Evolutionary conservation across 2,329 filamentous ascomycete species (phyloP).

Genomic region (Neofusicoccum kwambonambiense): DNA sequence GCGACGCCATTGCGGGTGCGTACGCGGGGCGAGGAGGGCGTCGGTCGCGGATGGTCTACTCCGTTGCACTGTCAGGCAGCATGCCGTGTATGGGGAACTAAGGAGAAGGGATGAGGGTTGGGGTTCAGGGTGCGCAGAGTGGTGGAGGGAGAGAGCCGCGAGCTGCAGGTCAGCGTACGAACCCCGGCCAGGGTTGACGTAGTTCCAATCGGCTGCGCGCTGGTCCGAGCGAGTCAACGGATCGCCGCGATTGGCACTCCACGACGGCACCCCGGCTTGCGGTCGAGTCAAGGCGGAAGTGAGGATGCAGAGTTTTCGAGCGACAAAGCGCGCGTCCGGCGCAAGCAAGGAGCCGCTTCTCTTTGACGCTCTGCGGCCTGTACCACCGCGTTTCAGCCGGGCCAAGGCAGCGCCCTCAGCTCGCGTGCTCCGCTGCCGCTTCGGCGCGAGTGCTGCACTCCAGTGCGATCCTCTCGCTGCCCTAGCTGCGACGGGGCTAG

Average conservation of each 20-base stretch:
- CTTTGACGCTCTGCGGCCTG: background rate
- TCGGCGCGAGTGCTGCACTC: background rate
- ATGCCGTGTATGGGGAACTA: background rate
- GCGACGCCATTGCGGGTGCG: constrained; percentile 13
- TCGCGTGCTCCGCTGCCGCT: constrained; percentile 5
- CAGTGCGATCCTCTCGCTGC: background rate
- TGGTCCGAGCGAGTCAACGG: constrained; percentile 3
- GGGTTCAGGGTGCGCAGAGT: constrained; percentile 9
- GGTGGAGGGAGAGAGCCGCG: constrained; percentile 5
- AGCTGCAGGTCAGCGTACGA: constrained; percentile 10
- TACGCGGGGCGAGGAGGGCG: background rate
- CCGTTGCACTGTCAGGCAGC: background rate
- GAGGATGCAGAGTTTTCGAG: background rate
- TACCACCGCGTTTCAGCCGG: background rate
- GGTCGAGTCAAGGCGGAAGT: background rate
- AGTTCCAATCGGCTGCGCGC: background rate
- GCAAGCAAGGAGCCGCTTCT: background rate
- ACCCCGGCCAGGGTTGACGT: constrained; percentile 14
- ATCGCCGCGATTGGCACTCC: constrained; percentile 12
- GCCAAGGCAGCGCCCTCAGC: background rate
- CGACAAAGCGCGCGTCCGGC: background rate
- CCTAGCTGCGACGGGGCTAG: background rate
- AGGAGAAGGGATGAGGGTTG: background rate
- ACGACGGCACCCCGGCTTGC: background rate
- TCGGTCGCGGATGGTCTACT: background rate